These are phyloP conservation scores for Chrysosporium keratinophilum DNA, from an alignment of 2,329 filamentous ascomycete genomes.

Conservation along the genomic window DNA sequence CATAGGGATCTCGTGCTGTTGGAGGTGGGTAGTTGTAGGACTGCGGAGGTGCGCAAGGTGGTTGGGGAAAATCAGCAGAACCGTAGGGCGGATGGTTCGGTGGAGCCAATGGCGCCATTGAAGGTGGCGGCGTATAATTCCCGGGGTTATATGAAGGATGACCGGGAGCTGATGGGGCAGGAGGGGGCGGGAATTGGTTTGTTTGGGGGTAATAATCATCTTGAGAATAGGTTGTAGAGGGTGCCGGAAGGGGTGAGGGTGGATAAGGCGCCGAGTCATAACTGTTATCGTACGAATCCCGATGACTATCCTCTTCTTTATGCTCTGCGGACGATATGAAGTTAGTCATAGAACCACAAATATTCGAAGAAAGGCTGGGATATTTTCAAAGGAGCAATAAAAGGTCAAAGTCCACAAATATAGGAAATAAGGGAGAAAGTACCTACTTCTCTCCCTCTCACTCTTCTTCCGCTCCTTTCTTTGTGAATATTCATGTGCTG, in stretches of 20 bases:
- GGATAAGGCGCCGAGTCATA: constrained; percentile 33
- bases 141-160: not conserved
- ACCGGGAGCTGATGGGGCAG: constrained; percentile 21
- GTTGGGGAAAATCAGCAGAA: constrained; percentile 35
- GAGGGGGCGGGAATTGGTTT: constrained; percentile 37
- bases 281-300: constrained; percentile 20
- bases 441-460: constrained; percentile 42
- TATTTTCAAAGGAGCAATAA: no score
- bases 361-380: not conserved
- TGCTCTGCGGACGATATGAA: constrained; percentile 22
- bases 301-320: constrained; percentile 28
- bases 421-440: constrained; percentile 18
- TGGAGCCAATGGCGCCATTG: constrained; percentile 6
- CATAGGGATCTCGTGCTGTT: constrained; percentile 32
- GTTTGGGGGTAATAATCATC: constrained; percentile 33
- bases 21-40: constrained; percentile 28
- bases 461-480: constrained; percentile 47
- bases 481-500: constrained; percentile 48
- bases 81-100: constrained; percentile 24
- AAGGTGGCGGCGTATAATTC: constrained; percentile 5
- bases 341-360: not conserved
- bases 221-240: constrained; percentile 22
- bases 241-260: constrained; percentile 26
- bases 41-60: constrained; percentile 31
- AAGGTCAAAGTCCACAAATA: constrained; percentile 1